Conservation (phyloP, 306 rosid species). For the Lagenaria siceraria region DNA sequence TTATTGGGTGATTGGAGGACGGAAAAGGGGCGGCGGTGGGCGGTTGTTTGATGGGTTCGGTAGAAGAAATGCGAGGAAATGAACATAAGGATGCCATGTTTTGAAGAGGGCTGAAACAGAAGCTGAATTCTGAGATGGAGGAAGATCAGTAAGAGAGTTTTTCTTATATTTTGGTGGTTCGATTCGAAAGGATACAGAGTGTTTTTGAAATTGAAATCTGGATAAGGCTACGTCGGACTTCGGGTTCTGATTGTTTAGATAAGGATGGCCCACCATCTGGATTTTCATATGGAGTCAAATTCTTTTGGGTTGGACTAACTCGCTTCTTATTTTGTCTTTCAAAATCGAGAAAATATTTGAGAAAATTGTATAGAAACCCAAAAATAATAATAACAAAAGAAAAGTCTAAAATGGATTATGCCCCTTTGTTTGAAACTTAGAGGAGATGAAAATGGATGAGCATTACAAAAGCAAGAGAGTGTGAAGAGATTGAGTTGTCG, state of each 20-base stretch:
- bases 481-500: no score
- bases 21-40: not conserved
- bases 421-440: no score
- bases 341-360: no score
- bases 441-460: no score
- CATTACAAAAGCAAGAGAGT: no score
- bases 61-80: not conserved
- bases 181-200: not conserved
- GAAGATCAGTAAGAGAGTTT: not conserved
- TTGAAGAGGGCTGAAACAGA: not conserved
- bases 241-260: slow-evolving; percentile 29
- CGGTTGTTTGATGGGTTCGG: not conserved
- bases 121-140: not conserved
- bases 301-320: not conserved
- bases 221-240: slow-evolving; percentile 58
- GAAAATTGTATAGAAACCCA: no score
- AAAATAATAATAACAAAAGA: no score
- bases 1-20: not conserved
- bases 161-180: not conserved
- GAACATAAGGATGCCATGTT: not conserved
- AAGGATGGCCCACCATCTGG: slow-evolving; percentile 28
- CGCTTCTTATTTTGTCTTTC: not conserved
- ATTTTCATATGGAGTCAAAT: not conserved
- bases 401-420: no score
- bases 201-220: not conserved